A percentile compares a stretch with the other conserved stretches of the same genome.
Conservation (phyloP, 306 rosid genomes). For the Quercus agrifolia region DNA sequence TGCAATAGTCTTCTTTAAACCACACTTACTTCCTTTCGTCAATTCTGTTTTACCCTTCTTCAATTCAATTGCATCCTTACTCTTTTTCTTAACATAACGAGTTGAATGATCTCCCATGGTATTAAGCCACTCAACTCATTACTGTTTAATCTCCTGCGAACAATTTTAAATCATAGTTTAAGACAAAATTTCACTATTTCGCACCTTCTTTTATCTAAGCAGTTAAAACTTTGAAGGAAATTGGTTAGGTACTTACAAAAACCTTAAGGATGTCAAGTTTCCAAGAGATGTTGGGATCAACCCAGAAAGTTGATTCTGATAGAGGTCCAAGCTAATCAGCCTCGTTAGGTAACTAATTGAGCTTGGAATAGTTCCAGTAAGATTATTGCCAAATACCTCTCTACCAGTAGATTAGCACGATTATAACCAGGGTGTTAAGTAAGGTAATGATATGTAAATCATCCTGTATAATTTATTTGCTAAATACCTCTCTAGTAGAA, state of each 20-base stretch:
- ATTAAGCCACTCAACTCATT: slow-evolving; percentile 17
- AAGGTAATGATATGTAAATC: neutral
- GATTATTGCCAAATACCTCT: slow-evolving; percentile 4
- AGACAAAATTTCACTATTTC: neutral
- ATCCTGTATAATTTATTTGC: too few relatives aligned
- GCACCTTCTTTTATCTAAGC: neutral
- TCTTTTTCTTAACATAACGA: neutral
- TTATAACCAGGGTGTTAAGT: neutral
- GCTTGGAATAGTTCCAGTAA: slow-evolving; percentile 27
- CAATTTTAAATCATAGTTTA: neutral
- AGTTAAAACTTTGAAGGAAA: neutral
- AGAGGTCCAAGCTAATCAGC: slow-evolving; percentile 15
- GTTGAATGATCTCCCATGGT: slow-evolving; percentile 20
- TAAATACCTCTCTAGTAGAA: too few relatives aligned
- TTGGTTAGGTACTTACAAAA: slow-evolving; percentile 13
- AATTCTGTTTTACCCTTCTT: too few relatives aligned
- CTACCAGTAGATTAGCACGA: neutral
- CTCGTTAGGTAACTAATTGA: slow-evolving; percentile 10
- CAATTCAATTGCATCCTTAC: too few relatives aligned
- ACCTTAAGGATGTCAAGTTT: slow-evolving; percentile 15
- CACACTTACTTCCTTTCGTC: too few relatives aligned
- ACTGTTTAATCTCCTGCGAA: slow-evolving; percentile 20
- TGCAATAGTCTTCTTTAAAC: too few relatives aligned
- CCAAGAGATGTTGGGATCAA: slow-evolving; percentile 20
- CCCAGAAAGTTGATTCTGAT: slow-evolving; percentile 14